Evolutionary conservation across 2,329 filamentous ascomycete genomes (phyloP).

Genomic region (Meredithiella fracta): DNA sequence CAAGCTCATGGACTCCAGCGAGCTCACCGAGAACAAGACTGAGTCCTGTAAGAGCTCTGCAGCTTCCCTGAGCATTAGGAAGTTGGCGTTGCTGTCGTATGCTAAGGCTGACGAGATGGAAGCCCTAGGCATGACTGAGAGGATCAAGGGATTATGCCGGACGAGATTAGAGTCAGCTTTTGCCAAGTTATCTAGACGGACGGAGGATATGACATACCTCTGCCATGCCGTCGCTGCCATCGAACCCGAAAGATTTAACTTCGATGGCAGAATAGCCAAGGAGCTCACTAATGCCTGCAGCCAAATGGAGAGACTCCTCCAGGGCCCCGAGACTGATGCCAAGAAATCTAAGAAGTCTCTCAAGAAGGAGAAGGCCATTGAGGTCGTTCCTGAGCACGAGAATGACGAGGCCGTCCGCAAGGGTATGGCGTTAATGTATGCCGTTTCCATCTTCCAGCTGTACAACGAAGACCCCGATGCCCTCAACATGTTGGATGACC

Average conservation of each 20-base stretch:
- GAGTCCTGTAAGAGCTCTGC: conserved; percentile 21
- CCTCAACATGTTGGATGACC: conserved; percentile 62
- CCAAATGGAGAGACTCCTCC: conserved; percentile 36
- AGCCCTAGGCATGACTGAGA: conserved; percentile 32
- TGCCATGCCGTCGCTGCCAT: conserved; percentile 39
- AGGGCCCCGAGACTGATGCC: conserved; percentile 22
- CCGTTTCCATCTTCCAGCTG: conserved; percentile 69
- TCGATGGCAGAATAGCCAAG: conserved; percentile 38
- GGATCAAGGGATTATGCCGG: conserved; percentile 36
- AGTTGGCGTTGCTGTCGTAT: conserved; percentile 40
- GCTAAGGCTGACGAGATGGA: conserved; percentile 28
- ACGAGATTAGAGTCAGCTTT: conserved; percentile 41
- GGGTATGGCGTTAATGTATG: conserved; percentile 65
- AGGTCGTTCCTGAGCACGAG: conserved; percentile 15
- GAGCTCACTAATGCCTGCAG: conserved; percentile 36
- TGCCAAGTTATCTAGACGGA: conserved; percentile 37
- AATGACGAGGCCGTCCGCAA: conserved; percentile 31
- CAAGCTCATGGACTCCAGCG: conserved; percentile 29
- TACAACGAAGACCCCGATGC: conserved; percentile 84
- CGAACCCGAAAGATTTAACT: conserved; percentile 33
- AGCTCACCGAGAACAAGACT: conserved; percentile 19
- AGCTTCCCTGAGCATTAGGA: conserved; percentile 29
- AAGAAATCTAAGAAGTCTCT: conserved; percentile 2
- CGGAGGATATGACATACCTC: conserved; percentile 35
- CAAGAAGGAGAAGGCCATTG: neutral